Evolutionary conservation across 495 filamentous ascomycete genomes (phyloP), one percentile per base, ranked within the genome.

Genomic region (Margaritispora aquatica): DNA sequence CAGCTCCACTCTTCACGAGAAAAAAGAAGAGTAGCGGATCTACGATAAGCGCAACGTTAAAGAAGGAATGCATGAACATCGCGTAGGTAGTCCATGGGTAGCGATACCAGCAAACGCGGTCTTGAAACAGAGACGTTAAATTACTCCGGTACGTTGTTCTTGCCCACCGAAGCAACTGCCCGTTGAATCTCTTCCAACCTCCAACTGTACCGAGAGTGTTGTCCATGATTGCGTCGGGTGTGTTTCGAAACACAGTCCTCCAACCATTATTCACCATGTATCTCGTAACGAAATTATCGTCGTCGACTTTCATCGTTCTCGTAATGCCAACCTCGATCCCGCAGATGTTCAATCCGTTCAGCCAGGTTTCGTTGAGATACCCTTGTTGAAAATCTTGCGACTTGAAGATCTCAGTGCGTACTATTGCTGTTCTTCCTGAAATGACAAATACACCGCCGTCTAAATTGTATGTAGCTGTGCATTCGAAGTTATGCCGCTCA

Each of bases 261-360:
- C 77, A 87, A 19, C 77, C 73, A 50, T 74, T 63, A 29, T 66
- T 68, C 27, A 86, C 81, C 57, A 80, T 69, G 75, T 79, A 88
- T 9, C 86, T 78, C 0, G 86, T 88, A 61, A 81, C 78, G 66
- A 82, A 88, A 66, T 88, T 88, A 72, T 88, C 87, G 66, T 87
- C 84, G 68, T 88, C 85, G 0, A 83, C 77, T 56, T 83, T 82
- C 21, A 88, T 71, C 17, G 70, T 65, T 2, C 69, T 67, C 1
- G 69, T 64, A 13, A 34, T 34, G 5, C 29, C 29, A 34, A 5
- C 13, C 29, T 13, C 5, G 5, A 34, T 34, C 29, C 29, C 5
- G 29, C 5, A 3, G 38, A 44, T 17, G 19, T n/a, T 2, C 55
- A 17, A 63, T 68, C 60, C 82, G 78, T 61, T 77, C 17, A 53